Base-by-base conservation (phyloP, 176 grass and related monocot species). In the Microstegium vimineum region DNA sequence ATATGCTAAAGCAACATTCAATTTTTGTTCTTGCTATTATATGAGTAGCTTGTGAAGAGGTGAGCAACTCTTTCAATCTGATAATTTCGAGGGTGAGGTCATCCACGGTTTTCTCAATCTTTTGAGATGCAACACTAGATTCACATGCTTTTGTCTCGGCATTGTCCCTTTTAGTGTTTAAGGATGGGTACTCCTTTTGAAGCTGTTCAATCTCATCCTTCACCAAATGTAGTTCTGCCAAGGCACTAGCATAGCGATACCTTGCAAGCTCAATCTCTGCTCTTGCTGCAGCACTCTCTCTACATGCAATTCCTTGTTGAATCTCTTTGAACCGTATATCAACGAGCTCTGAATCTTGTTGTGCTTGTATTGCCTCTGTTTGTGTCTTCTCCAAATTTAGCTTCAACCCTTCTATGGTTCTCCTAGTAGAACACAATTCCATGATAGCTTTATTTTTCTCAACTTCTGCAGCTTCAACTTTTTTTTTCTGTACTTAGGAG, bases 321-420 rank as follows among this genome's bases (percentile, higher is more conserved):
- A 99, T 92, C 81, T 99, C 93, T 78, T 90, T 90, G 33, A 67
- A 56, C 32, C 85, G 80, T 70, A 99, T 82, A 74, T 90, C 74
- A 33, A 61, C 87, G 0, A 95, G 83, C 81, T 93, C 89, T 3
- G 85, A 86, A 43, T 98, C 93, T 72, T 92, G 82, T 66, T 93
- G 90, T 12, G 89, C 83, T 75, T 95, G 90, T 59, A 87, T 65
- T 68, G 86, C 85, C 40, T 93, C 88, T 18, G 42, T 90, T 46
- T 90, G 60, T 6, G 80, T 77, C 71, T 90, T 95, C 31, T 99
- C 96, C 28, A 95, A 40, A 45, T 84, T 89, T 69, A 87, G 36
- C 69, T 87, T 95, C 5, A 99, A 77, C 22, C 92, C 89, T 76
- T 99, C 96, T 67, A 95, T 65, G n/a, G 65, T 76, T n/a, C 74